phyloP scores from a whole-genome alignment of 164 flowering plant genomes.

The Piper betle region DNA sequence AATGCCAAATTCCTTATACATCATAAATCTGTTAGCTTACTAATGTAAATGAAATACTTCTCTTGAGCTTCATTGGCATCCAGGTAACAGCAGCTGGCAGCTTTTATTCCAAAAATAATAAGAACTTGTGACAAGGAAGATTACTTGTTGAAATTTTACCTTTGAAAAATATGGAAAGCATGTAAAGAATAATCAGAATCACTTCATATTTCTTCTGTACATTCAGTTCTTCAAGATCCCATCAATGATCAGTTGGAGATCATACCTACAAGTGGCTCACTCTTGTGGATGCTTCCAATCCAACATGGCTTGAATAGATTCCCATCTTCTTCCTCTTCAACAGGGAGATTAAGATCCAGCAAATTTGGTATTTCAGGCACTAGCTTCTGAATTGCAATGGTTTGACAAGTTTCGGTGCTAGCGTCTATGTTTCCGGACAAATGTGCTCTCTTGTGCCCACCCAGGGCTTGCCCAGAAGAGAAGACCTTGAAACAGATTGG shows the following conservation, averaged over 20 bases:
- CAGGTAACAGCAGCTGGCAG: neutral
- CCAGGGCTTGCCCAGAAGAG: constrained; percentile 62
- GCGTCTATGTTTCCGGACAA: constrained; percentile 23
- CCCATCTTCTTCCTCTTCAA: constrained; percentile 37
- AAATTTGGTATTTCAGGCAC: constrained; percentile 16
- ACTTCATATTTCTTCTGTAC: constrained; percentile 18
- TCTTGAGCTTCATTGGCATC: constrained; percentile 1
- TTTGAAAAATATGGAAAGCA: neutral
- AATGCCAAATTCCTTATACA: neutral
- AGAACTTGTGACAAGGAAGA: too few species aligned
- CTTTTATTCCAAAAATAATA: constrained; percentile 2
- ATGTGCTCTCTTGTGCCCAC: constrained; percentile 73
- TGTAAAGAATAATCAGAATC: constrained; percentile 16
- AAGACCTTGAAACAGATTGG: constrained; percentile 51
- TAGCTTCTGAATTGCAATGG: neutral
- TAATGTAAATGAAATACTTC: neutral
- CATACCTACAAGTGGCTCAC: constrained; percentile 18
- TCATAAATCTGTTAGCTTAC: neutral
- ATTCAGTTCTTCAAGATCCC: constrained; percentile 10
- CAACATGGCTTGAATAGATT: constrained; percentile 20
- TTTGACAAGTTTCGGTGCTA: neutral
- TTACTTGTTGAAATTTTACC: too few species aligned
- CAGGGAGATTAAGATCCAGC: constrained; percentile 68
- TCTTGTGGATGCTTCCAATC: constrained; percentile 18
- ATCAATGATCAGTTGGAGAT: constrained; percentile 9